Conservation (phyloP, 805 yeast genomes). For the Candida morakotiae region DNA sequence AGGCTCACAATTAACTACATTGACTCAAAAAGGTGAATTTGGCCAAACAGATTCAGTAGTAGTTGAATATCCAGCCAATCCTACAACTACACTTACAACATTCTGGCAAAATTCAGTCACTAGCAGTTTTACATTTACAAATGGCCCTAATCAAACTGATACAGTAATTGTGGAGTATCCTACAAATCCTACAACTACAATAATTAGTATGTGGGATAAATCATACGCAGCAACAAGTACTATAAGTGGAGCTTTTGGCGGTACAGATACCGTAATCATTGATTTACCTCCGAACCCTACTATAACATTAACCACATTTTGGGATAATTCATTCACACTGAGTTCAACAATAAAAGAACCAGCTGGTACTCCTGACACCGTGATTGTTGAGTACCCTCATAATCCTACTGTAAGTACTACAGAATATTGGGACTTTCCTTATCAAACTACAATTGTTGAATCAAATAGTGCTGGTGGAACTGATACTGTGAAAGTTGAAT, state of each 20-base stretch:
- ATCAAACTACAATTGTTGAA: conserved; percentile 10
- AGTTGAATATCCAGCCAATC: background rate
- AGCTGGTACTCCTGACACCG: conserved; percentile 2
- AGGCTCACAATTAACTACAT: background rate
- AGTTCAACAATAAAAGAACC: conserved; percentile 9
- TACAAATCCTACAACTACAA: background rate
- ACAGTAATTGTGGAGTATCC: background rate
- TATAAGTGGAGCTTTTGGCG: background rate
- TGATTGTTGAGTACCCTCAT: conserved; percentile 10
- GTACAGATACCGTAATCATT: background rate
- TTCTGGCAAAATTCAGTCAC: background rate
- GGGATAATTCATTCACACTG: background rate
- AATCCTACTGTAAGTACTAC: conserved; percentile 9
- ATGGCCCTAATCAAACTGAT: background rate
- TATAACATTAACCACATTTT: background rate
- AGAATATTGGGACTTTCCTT: conserved; percentile 4
- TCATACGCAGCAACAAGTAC: background rate
- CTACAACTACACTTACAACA: background rate
- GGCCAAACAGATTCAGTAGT: background rate
- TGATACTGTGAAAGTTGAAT: conserved; percentile 3
- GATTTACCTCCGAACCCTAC: background rate
- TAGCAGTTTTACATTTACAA: background rate
- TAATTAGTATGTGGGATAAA: too few relatives aligned
- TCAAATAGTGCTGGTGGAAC: background rate
- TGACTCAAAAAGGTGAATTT: background rate